Conservation (phyloP, 2,329 filamentous ascomycete species). For the Cladosporium sp. region DNA sequence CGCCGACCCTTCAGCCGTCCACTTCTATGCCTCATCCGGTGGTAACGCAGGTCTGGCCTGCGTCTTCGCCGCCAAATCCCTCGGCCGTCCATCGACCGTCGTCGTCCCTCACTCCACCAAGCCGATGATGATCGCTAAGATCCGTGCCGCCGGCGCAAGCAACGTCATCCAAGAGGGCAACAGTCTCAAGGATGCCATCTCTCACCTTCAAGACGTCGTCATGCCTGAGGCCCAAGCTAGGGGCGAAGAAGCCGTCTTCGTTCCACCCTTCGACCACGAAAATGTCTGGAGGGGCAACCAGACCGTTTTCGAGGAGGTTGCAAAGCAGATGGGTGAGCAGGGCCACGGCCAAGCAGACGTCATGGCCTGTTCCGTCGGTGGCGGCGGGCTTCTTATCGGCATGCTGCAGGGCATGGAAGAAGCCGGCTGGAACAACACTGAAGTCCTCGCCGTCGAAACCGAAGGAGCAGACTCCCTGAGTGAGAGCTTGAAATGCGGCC, state of each 20-base stretch:
- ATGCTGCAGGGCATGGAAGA: constrained; percentile 65
- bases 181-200: constrained; percentile 67
- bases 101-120: constrained; percentile 66
- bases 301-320: constrained; percentile 54
- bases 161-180: constrained; percentile 65
- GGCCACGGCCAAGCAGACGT: constrained; percentile 54
- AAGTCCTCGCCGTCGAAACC: constrained; percentile 72
- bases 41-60: constrained; percentile 84
- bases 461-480: constrained; percentile 66
- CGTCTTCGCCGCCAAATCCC: constrained; percentile 63
- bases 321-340: constrained; percentile 35
- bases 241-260: constrained; percentile 56
- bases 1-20: constrained; percentile 37
- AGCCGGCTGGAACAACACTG: constrained; percentile 30
- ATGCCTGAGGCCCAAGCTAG: constrained; percentile 37
- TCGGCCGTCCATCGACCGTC: constrained; percentile 67
- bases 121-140: constrained; percentile 66
- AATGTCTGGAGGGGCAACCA: constrained; percentile 65
- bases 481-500: constrained; percentile 53
- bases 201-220: constrained; percentile 57
- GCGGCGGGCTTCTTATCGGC: constrained; percentile 75
- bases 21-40: constrained; percentile 77
- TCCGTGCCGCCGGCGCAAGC: constrained; percentile 62
- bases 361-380: constrained; percentile 74
- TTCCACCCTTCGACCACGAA: constrained; percentile 66